These are phyloP conservation scores for Alloascoidea africana DNA, from an alignment of 805 yeast genomes.

Conservation along the genomic window DNA sequence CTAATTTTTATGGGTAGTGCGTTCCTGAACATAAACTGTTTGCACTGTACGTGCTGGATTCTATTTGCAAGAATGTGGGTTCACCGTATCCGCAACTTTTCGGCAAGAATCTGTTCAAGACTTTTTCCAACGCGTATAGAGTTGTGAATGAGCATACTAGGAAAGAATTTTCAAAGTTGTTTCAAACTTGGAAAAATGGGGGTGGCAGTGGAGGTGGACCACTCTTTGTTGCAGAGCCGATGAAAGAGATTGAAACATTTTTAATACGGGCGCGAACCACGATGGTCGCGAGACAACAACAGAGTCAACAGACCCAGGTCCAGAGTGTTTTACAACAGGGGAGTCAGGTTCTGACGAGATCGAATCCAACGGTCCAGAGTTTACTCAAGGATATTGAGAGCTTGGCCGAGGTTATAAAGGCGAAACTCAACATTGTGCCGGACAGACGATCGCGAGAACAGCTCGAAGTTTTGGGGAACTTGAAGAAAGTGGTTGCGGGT, in stretches of 20 bases:
- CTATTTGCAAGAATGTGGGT: conserved; percentile 84
- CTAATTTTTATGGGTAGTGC: conserved; percentile 21
- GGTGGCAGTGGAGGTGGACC: conserved; percentile 47
- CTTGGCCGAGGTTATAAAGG: background rate
- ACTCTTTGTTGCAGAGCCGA: conserved; percentile 55
- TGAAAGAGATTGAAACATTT: conserved; percentile 62
- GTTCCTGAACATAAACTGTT: conserved; percentile 76
- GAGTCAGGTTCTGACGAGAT: no score
- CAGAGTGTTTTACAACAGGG: background rate
- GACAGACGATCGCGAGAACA: conserved; percentile 17
- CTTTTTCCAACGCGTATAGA: conserved; percentile 68
- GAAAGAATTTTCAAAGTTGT: conserved; percentile 56
- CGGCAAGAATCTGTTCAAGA: conserved; percentile 49
- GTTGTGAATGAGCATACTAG: conserved; percentile 65
- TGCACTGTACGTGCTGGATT: conserved; percentile 74
- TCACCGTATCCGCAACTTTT: conserved; percentile 76
- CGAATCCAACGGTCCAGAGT: no score
- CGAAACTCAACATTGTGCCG: conserved; percentile 10
- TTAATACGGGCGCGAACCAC: conserved; percentile 36
- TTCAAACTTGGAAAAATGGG: conserved; percentile 77
- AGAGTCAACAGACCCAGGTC: conserved; percentile 4
- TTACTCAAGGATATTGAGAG: conserved; percentile 2
- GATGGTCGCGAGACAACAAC: conserved; percentile 1
- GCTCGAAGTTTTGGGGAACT: conserved; percentile 14
- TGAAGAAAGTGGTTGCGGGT: conserved; percentile 14